Conservation (phyloP, 2,329 filamentous ascomycete genomes). For the Monosporascus sp. region DNA sequence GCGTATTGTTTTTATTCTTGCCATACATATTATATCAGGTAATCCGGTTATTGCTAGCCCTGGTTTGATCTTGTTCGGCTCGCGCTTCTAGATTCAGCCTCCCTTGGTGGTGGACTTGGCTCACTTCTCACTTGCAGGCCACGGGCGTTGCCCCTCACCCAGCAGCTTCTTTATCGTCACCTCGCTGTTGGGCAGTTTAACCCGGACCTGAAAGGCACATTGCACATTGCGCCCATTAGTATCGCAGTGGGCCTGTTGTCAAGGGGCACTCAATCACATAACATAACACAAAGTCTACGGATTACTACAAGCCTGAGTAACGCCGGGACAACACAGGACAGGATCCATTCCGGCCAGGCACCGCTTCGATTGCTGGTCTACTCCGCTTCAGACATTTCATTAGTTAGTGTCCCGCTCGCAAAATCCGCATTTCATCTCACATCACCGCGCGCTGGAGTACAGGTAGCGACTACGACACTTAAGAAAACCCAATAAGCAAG, state of each 20-base stretch:
- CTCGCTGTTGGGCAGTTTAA: neutral
- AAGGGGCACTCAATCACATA: neutral
- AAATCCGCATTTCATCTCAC: neutral
- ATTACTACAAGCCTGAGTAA: neutral
- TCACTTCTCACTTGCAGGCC: neutral
- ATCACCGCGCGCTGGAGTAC: neutral
- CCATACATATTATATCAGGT: too few species aligned
- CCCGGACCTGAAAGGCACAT: neutral
- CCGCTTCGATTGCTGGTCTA: neutral
- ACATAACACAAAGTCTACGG: neutral
- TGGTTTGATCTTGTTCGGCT: neutral
- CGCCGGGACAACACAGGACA: neutral
- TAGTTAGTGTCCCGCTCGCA: neutral
- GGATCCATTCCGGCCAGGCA: neutral
- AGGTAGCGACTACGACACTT: neutral
- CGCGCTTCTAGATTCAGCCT: slow-evolving; percentile 1
- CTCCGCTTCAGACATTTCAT: neutral
- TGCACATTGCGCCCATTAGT: too few species aligned
- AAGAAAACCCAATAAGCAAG: neutral
- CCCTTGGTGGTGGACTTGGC: neutral
- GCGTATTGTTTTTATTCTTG: too few species aligned
- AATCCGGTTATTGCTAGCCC: too few species aligned
- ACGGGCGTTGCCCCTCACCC: neutral
- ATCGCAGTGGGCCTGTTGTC: too few species aligned
- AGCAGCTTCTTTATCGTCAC: neutral